phyloP scores from a whole-genome alignment of 106 monocot genomes.

The Narthecium ossifragum region DNA sequence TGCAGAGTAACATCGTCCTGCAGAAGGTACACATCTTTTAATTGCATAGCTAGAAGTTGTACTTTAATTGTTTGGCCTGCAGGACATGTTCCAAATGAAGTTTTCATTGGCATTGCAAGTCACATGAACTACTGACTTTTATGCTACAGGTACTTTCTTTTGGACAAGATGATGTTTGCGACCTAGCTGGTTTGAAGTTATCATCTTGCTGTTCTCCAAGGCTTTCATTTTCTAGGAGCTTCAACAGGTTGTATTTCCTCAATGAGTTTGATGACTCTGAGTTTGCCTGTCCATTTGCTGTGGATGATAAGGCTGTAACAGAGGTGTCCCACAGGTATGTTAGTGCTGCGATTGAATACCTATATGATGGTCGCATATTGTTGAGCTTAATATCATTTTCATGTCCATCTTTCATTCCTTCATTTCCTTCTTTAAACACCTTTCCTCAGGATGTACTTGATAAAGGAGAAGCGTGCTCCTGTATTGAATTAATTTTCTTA shows the following conservation, averaged over 20 bases:
- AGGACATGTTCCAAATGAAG: no score
- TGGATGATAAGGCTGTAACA: constrained; percentile 29
- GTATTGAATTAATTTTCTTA: no score
- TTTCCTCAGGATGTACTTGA: no score
- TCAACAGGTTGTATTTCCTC: constrained; percentile 31
- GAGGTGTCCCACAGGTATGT: constrained; percentile 20
- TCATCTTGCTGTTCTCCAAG: constrained; percentile 22
- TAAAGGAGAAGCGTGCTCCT: no score
- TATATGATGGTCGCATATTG: no score
- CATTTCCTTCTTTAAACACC: no score
- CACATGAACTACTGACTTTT: background rate
- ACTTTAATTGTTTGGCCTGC: no score
- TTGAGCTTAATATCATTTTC: no score
- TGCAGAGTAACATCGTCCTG: constrained; percentile 9
- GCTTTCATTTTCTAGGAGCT: constrained; percentile 21
- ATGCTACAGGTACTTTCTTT: constrained; percentile 29
- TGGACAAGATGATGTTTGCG: constrained; percentile 34
- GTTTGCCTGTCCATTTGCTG: constrained; percentile 55
- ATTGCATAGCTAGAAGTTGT: no score
- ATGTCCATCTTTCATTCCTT: no score
- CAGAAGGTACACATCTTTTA: constrained; percentile 57
- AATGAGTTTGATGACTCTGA: constrained; percentile 53
- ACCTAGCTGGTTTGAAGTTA: constrained; percentile 16
- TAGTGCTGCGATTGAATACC: no score
- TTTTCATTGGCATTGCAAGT: no score